phyloP scores from a whole-genome alignment of 2,329 filamentous ascomycete species.

The Geosmithia putterillii region DNA sequence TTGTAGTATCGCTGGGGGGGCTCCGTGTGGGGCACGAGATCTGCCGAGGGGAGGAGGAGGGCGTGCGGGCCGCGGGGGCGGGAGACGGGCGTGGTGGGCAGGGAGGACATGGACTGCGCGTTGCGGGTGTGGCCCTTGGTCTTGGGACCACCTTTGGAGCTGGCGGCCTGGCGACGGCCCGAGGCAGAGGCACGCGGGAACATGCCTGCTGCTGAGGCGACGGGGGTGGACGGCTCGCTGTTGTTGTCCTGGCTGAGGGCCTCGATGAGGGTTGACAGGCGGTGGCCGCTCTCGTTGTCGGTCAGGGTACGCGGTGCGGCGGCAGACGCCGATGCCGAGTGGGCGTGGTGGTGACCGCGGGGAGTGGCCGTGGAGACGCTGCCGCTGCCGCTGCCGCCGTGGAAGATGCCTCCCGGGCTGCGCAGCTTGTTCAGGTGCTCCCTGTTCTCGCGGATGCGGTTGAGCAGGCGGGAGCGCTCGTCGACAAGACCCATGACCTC shows the following conservation, averaged over 20 bases:
- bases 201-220: conserved; percentile 47
- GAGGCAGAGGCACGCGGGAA: conserved; percentile 28
- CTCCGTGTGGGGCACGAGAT: conserved; percentile 50
- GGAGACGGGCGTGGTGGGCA: conserved; percentile 63
- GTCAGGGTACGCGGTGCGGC: neutral
- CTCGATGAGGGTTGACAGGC: conserved; percentile 69
- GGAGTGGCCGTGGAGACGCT: neutral
- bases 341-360: neutral
- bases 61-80: conserved; percentile 34
- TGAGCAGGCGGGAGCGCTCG: conserved; percentile 65
- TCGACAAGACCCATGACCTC: conserved; percentile 59
- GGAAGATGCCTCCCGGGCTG: conserved; percentile 58
- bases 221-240: conserved; percentile 62
- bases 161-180: too few species aligned
- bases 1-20: conserved; percentile 31
- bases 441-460: conserved; percentile 78
- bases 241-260: conserved; percentile 61
- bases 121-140: conserved; percentile 60
- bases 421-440: conserved; percentile 74
- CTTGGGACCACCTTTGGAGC: neutral
- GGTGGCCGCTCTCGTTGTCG: conserved; percentile 37
- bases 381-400: conserved; percentile 34
- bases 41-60: conserved; percentile 47
- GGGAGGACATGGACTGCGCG: conserved; percentile 71
- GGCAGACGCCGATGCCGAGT: neutral